phyloP scores from a whole-genome alignment of 2,329 filamentous ascomycete genomes.

The Venturia aucupariae region DNA sequence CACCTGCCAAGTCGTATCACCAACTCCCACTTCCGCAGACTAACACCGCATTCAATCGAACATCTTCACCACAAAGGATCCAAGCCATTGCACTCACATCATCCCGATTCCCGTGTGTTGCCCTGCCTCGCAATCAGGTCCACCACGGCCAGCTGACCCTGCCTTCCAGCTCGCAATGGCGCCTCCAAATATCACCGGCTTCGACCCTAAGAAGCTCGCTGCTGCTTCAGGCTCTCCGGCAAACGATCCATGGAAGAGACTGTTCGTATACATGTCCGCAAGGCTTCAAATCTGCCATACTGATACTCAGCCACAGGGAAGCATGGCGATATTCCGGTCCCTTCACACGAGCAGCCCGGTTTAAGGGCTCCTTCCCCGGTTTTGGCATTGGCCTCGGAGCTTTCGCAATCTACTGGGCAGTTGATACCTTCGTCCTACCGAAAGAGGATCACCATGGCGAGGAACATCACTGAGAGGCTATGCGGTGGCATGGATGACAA shows the following conservation, averaged over 20 bases:
- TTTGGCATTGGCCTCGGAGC: conserved; percentile 87
- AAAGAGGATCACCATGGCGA: conserved; percentile 12
- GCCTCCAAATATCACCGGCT: conserved; percentile 75
- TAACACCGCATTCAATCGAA: not conserved
- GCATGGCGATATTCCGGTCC: conserved; percentile 87
- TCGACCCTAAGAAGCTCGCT: conserved; percentile 75
- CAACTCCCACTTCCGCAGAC: not conserved
- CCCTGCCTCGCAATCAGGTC: not conserved
- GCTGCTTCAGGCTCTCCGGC: conserved; percentile 55
- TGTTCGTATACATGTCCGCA: conserved; percentile 35
- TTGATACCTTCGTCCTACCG: conserved; percentile 1
- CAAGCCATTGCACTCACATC: not conserved
- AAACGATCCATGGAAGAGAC: conserved; percentile 54
- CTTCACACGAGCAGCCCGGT: conserved; percentile 72
- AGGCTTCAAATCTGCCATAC: not conserved
- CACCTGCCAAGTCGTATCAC: not conserved
- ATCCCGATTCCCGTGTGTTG: not conserved
- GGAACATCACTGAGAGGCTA: not conserved
- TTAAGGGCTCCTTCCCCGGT: conserved; percentile 78
- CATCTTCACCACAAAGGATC: not conserved
- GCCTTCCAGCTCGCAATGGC: conserved; percentile 37
- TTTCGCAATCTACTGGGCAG: conserved; percentile 72
- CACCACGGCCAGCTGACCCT: conserved; percentile 18
- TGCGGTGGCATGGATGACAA: not conserved
- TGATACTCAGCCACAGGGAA: conserved; percentile 51